A percentile compares a stretch with the other conserved stretches of the same genome.
Conservation (phyloP, 179 eudicot species). For the Drosera spatulata region DNA sequence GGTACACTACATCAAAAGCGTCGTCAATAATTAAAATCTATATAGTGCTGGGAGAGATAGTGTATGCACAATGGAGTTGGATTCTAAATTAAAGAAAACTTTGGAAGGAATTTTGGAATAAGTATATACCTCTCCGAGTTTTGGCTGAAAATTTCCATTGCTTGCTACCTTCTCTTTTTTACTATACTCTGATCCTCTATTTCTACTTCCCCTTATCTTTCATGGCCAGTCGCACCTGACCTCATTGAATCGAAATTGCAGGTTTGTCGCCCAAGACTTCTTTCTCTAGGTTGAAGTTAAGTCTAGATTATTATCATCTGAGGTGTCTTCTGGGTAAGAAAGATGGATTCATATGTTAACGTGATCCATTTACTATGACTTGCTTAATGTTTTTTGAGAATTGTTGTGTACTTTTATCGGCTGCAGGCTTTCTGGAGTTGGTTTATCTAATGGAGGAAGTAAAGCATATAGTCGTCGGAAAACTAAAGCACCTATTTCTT, state of each 20-base stretch:
- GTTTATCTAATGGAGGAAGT: slow-evolving; percentile 34
- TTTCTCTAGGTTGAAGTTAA: slow-evolving; percentile 21
- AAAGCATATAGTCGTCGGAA: slow-evolving; percentile 10
- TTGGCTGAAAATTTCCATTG: too few species aligned
- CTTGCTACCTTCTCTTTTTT: not conserved
- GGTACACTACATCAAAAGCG: too few species aligned
- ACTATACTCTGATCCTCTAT: not conserved
- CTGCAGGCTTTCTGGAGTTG: slow-evolving; percentile 37
- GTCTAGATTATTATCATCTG: slow-evolving; percentile 29
- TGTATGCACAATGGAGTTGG: too few species aligned
- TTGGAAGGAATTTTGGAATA: too few species aligned
- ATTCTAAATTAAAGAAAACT: too few species aligned
- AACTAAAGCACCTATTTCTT: not conserved
- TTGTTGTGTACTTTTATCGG: not conserved
- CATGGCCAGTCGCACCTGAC: not conserved
- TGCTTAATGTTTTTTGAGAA: not conserved
- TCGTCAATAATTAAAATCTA: too few species aligned
- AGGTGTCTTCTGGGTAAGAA: slow-evolving; percentile 41
- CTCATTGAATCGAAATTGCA: not conserved
- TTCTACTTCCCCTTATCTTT: not conserved
- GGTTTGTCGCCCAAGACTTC: slow-evolving; percentile 1
- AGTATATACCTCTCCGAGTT: too few species aligned
- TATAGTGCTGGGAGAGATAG: too few species aligned
- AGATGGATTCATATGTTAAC: not conserved
- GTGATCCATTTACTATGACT: not conserved